A percentile compares a stretch with the other conserved stretches of the same genome.
These are phyloP conservation scores for Phialocephala subalpina DNA, from an alignment of 2,329 filamentous ascomycete genomes.

Conservation along the genomic window DNA sequence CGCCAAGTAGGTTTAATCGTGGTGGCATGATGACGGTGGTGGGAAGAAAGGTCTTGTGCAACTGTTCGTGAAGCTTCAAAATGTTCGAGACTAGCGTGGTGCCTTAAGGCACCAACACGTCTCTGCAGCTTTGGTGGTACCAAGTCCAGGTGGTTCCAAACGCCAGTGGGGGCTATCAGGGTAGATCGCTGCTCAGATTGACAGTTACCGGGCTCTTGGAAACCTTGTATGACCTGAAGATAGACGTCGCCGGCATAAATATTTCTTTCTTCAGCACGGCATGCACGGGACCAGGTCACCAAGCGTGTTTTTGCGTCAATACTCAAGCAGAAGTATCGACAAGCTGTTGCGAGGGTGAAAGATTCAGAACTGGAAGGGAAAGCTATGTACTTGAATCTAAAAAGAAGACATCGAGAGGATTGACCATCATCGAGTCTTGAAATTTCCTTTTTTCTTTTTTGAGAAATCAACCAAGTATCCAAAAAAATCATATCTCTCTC, in stretches of 20 bases:
- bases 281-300: constrained; percentile 1
- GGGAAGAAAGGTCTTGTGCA: constrained; percentile 15
- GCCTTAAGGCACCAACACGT: not conserved
- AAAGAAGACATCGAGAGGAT: not conserved
- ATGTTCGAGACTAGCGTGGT: not conserved
- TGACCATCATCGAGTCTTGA: constrained; percentile 24
- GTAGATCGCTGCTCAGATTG: constrained; percentile 20
- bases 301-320: constrained; percentile 14
- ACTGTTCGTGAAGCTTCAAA: constrained; percentile 7
- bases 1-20: constrained; percentile 57
- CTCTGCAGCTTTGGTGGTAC: constrained; percentile 10
- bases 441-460: constrained; percentile 27
- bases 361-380: not conserved
- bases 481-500: constrained; percentile 25
- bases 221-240: constrained; percentile 22
- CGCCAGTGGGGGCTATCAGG: constrained; percentile 13
- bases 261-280: constrained; percentile 15
- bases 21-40: constrained; percentile 57
- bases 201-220: constrained; percentile 23
- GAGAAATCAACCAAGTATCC: constrained; percentile 13
- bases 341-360: constrained; percentile 1
- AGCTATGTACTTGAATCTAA: not conserved
- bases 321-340: not conserved
- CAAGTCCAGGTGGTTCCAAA: constrained; percentile 16
- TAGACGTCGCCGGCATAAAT: constrained; percentile 2